phyloP scores from a whole-genome alignment of 129 eudicot species.

The Gnaphalium uliginosum region DNA sequence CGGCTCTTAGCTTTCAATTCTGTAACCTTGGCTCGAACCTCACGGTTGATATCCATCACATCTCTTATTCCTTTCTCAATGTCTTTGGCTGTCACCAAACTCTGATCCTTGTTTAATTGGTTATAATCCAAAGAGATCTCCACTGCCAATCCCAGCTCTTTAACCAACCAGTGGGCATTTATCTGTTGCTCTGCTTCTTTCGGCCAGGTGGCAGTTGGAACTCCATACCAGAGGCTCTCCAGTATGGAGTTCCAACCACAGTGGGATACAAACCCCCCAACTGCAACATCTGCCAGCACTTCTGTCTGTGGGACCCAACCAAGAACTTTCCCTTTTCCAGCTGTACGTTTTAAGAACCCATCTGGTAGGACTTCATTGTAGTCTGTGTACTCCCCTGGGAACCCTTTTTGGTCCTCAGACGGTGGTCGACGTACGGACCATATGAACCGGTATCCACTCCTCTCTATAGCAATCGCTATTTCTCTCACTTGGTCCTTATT shows the following conservation, averaged over 20 bases:
- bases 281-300: slow-evolving; percentile 28
- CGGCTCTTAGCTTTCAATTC: slow-evolving; percentile 34
- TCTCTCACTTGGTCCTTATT: slow-evolving; percentile 33
- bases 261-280: slow-evolving; percentile 45
- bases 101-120: not conserved
- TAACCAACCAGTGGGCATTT: slow-evolving; percentile 37
- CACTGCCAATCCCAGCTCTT: slow-evolving; percentile 38
- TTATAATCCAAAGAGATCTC: slow-evolving; percentile 39
- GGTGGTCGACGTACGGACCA: slow-evolving; percentile 40
- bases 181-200: slow-evolving; percentile 37
- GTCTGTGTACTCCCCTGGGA: slow-evolving; percentile 27
- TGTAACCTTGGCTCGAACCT: slow-evolving; percentile 19
- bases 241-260: slow-evolving; percentile 56
- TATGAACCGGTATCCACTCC: slow-evolving; percentile 31
- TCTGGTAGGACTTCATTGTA: slow-evolving; percentile 25
- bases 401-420: not conserved
- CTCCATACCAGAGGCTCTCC: slow-evolving; percentile 41
- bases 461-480: slow-evolving; percentile 33
- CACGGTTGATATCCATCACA: slow-evolving; percentile 25
- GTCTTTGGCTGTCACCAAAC: slow-evolving; percentile 22
- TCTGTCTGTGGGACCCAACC: slow-evolving; percentile 48
- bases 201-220: slow-evolving; percentile 49
- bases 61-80: slow-evolving; percentile 37
- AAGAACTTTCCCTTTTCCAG: slow-evolving; percentile 31
- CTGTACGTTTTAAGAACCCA: slow-evolving; percentile 37